Evolutionary conservation across 768 basidiomycete species (phyloP).

Genomic region (Tricholoma saponaceum): DNA sequence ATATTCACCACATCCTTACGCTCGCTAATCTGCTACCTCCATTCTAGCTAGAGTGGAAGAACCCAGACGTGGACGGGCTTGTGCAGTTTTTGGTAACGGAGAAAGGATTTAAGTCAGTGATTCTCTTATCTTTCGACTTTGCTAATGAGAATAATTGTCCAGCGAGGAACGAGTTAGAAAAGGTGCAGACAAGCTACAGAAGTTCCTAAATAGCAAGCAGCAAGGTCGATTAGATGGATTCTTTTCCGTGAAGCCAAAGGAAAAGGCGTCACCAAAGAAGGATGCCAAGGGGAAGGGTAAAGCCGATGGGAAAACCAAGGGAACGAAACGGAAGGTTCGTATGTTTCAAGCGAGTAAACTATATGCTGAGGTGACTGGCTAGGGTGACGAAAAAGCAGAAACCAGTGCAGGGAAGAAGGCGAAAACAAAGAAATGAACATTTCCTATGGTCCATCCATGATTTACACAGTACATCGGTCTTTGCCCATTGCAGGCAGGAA

Average conservation of each 20-base stretch:
- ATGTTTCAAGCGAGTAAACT: not conserved
- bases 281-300: slow-evolving; percentile 37
- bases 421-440: slow-evolving; percentile 34
- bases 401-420: slow-evolving; percentile 35
- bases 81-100: slow-evolving; percentile 91
- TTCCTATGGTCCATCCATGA: not conserved
- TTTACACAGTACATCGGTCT: too few species aligned
- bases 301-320: slow-evolving; percentile 34
- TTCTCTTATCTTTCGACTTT: not conserved
- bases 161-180: slow-evolving; percentile 97
- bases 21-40: not conserved
- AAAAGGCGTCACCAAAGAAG: slow-evolving; percentile 32
- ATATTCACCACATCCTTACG: not conserved
- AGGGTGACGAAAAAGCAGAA: slow-evolving; percentile 40
- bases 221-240: slow-evolving; percentile 97
- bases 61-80: slow-evolving; percentile 89
- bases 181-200: slow-evolving; percentile 89
- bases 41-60: slow-evolving; percentile 88
- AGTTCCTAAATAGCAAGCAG: slow-evolving; percentile 85
- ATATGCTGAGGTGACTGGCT: not conserved
- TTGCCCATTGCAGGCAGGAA: too few species aligned
- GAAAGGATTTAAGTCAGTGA: slow-evolving; percentile 89
- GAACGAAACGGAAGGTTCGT: slow-evolving; percentile 47
- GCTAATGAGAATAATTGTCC: slow-evolving; percentile 5
- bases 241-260: slow-evolving; percentile 72